Percentiles rank a stretch among this genome's conserved stretches.
phyloP scores from a whole-genome alignment of 2,329 filamentous ascomycete species.

The Hymenoscyphus infarciens region DNA sequence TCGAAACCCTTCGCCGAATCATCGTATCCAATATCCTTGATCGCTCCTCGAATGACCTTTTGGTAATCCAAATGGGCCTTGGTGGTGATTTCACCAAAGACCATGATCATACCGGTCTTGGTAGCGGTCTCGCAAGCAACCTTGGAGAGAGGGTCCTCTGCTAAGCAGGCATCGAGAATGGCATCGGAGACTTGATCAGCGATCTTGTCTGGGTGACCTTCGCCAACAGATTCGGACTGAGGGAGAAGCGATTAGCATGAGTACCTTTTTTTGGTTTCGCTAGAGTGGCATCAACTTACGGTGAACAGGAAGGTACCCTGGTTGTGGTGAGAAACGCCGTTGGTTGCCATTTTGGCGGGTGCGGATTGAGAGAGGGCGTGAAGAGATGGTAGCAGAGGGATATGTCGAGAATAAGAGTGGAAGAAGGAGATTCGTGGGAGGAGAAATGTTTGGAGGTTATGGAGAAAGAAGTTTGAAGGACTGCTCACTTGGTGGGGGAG shows the following conservation, averaged over 20 bases:
- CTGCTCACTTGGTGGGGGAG: no score
- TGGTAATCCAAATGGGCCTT: slow-evolving; percentile 96
- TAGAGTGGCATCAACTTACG: slow-evolving; percentile 41
- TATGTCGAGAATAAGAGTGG: slow-evolving; percentile 5
- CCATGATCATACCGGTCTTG: slow-evolving; percentile 99
- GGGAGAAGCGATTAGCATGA: slow-evolving; percentile 17
- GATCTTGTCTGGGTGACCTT: slow-evolving; percentile 95
- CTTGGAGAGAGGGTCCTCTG: slow-evolving; percentile 95
- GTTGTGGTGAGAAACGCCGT: slow-evolving; percentile 48
- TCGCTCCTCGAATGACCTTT: slow-evolving; percentile 87
- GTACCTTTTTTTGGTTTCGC: slow-evolving; percentile 3
- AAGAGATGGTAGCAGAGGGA: not conserved
- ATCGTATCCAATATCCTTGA: slow-evolving; percentile 99
- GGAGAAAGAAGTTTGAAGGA: not conserved
- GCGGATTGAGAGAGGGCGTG: not conserved
- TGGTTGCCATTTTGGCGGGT: slow-evolving; percentile 11
- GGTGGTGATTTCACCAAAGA: slow-evolving; percentile 98
- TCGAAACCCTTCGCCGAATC: slow-evolving; percentile 97
- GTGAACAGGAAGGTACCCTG: slow-evolving; percentile 81
- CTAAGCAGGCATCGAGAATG: slow-evolving; percentile 95
- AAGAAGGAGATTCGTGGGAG: slow-evolving; percentile 2
- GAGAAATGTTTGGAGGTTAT: not conserved
- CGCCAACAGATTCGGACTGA: slow-evolving; percentile 81
- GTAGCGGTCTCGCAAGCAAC: slow-evolving; percentile 98
- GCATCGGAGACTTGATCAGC: slow-evolving; percentile 98